Base-by-base conservation (phyloP, 2,329 filamentous ascomycete genomes). In the Cladosporium sp. region DNA sequence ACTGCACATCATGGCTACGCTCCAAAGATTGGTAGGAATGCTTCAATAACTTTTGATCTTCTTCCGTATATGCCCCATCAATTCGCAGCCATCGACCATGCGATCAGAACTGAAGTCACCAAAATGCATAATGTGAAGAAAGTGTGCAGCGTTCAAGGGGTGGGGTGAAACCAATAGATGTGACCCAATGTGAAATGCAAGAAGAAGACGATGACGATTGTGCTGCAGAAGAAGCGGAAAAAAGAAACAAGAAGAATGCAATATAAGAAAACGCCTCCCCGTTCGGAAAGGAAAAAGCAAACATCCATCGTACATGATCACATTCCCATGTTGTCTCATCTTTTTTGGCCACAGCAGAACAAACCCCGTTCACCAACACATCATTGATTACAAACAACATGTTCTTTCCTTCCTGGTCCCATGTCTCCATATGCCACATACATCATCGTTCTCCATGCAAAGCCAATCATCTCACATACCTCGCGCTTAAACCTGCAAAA, bases 401-500 rank as follows among this genome's bases (percentile, higher is more conserved):
- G 20, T 48, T 28, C 12, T 48, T 42, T 42, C n/a, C 35, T 22
- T 28, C 13, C 20, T 28, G 4, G 7, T 39, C 34, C 34, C 20
- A n/a, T 32, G 10, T 4, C 10, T 39, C 5, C 34, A 15, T 32
- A n/a, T 24, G 19, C 2, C 12, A 47, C 20, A 42, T 42, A 22
- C 28, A 35, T 20, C 36, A 9, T 39, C n/a, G n/a, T n/a, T n/a
- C 36, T 17, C 36, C 36, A n/a, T 39, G 17, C 36, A 25, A 45
- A 45, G 22, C 15, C 17, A 22, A 34, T 49, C 65, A 71, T 61
- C 66, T 62, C 60, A 64, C 65, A 63, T 67, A 78, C 58, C 74
- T 72, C 45, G 87, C 84, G 66, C 87, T 90, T 62, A 92, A 75
- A 51, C 86, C 89, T 2, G 88, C 84, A 78, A 91, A 92, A 13